Evolutionary conservation across 1,284 basidiomycete genomes (phyloP), one percentile per base, ranked within the genome.

Genomic region (Tilletia indica): DNA sequence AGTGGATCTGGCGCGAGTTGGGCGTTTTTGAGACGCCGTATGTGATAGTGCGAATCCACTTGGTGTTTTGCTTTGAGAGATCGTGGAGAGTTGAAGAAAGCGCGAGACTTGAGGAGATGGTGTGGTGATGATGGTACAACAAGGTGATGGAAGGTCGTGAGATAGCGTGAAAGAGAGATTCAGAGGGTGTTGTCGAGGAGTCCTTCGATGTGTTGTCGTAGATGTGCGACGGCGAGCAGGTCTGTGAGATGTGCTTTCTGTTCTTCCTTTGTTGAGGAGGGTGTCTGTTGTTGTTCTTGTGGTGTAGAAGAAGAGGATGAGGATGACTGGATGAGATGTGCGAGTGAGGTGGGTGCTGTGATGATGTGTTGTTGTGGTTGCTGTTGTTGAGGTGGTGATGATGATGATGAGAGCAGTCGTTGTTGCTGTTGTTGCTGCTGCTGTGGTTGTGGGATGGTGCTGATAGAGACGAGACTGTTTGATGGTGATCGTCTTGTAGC

Each of bases 171-270:
- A 45, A 12, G 42, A 45, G 5, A 5, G 42, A 5, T 45, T 64
- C 61, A 64, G 31, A 64, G 38, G 61, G 61, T 64, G 38, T 38
- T 38, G 14, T 42, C 61, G 61, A 64, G 61, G 8, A 64, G 61
- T 16, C 61, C 61, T 36, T 64, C 61, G 61, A 64, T 64, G 61
- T 64, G 61, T 4, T 25, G 25, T 25, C 61, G 61, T 3, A 64
- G 61, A 39, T 64, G 61, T 2, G 31, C 34, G 61, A 64, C 61
- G 31, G 61, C 61, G 36, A 36, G 19, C 36, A 64, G 61, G 61
- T 64, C 61, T 12, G 14, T 14, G 6, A 38, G 61, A 42, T 64
- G 61, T 16, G 25, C 21, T 25, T 31, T n/a, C 12, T 64, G 61
- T 45, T 45, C 42, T 12, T 45, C 6, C 42, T 45, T 12, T 45